Evolutionary conservation across 768 basidiomycete species (phyloP), one percentile per base, ranked within the genome.

Genomic region (Lentinula lateritia): DNA sequence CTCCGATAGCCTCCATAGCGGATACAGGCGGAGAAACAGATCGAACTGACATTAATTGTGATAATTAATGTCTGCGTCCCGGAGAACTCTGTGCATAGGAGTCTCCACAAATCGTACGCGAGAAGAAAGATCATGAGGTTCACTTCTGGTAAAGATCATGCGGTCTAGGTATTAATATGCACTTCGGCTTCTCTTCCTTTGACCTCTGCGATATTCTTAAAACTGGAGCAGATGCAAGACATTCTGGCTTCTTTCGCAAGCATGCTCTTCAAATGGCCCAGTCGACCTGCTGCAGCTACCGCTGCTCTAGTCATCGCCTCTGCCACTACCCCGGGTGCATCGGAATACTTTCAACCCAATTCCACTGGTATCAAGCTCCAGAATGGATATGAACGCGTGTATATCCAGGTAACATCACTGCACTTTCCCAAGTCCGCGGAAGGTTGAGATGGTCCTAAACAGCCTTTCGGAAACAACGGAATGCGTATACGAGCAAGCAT

Each of bases 391-490:
- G 70, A 74, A 65, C 67, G 69, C 7, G 68, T 76, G 18, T 74
- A 70, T 52, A 67, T 75, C 15, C 74, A 75, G 66, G 73, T 71
- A 48, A 48, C 61, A 61, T 35, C 39, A n/a, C 35, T 9, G 39
- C 15, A 39, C 28, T 10, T 5, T 5, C 13, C 38, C 32, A 43
- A 34, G 58, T 7, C 36, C 38, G 53, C 12, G 5, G 42, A 43
- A 43, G 6, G 16, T 16, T 16, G 42, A 16, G 6, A 15, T 43
- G n/a, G 13, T 43, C 61, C 42, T 36, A n/a, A 41, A n/a, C 46
- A 74, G 74, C 74, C 74, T 12, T 75, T 70, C 58, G 74, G 74
- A n/a, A 71, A 72, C 48, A 68, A 75, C 58, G 74, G 73, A 9
- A 67, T 75, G 39, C 73, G 74, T 28, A 69, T 75, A n/a, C 73